Evolutionary conservation across 2,329 filamentous ascomycete genomes (phyloP).

Genomic region (Aspergillus sergii): DNA sequence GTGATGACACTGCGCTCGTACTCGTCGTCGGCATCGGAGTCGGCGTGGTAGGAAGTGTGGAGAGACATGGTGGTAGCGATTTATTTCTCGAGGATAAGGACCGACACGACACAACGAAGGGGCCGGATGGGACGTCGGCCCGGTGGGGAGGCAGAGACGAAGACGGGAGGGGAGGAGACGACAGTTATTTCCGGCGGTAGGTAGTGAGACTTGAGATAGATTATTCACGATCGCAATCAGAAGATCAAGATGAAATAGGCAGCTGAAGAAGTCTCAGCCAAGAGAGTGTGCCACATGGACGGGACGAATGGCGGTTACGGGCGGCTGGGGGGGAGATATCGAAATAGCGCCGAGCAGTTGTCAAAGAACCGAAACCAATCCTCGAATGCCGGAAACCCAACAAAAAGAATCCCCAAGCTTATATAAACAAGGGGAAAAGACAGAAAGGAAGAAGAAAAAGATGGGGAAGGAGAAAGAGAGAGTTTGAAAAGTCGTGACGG

Average conservation of each 20-base stretch:
- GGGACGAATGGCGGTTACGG: slow-evolving; percentile 18
- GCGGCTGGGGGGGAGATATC: slow-evolving; percentile 4
- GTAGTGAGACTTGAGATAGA: not conserved
- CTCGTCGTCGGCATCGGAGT: slow-evolving; percentile 68
- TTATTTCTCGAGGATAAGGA: not conserved
- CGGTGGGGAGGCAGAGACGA: slow-evolving; percentile 1
- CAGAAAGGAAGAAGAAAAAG: not conserved
- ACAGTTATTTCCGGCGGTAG: not conserved
- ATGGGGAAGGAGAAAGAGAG: not conserved
- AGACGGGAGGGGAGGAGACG: slow-evolving; percentile 1
- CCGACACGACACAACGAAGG: slow-evolving; percentile 19
- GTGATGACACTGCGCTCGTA: slow-evolving; percentile 63
- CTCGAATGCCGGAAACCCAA: slow-evolving; percentile 1
- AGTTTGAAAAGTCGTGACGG: not conserved
- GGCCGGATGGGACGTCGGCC: slow-evolving; percentile 3
- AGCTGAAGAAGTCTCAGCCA: slow-evolving; percentile 9
- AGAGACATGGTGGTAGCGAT: slow-evolving; percentile 46
- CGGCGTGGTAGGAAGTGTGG: slow-evolving; percentile 59
- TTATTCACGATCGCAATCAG: slow-evolving; percentile 10
- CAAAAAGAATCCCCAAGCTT: not conserved
- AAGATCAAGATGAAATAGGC: slow-evolving; percentile 3
- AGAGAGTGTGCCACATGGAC: slow-evolving; percentile 22
- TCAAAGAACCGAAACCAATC: not conserved
- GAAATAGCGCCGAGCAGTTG: slow-evolving; percentile 10
- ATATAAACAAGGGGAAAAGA: not conserved